phyloP scores from a whole-genome alignment of 257 asterid species.

The Gentiana dahurica region DNA sequence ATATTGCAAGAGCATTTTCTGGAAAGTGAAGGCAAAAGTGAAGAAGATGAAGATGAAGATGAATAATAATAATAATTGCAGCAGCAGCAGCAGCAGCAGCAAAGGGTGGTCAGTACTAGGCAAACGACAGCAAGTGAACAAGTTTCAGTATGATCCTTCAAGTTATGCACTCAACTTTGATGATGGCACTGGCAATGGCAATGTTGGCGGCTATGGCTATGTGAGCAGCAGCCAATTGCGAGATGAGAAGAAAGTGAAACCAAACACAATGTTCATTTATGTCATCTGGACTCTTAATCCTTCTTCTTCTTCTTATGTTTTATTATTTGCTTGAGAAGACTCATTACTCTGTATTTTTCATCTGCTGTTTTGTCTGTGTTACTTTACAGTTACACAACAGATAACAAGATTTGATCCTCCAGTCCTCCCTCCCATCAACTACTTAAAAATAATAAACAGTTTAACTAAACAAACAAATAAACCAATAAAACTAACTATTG shows the following conservation, averaged over 20 bases:
- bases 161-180: slow-evolving; percentile 74
- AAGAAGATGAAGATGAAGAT: slow-evolving; percentile 31
- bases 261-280: slow-evolving; percentile 26
- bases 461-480: no score
- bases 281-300: slow-evolving; percentile 24
- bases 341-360: no score
- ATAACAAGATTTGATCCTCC: no score
- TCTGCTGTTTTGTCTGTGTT: no score
- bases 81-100: no score
- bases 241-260: slow-evolving; percentile 6
- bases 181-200: slow-evolving; percentile 25
- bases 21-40: slow-evolving; percentile 43
- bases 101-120: slow-evolving; percentile 6
- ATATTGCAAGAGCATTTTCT: slow-evolving; percentile 27
- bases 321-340: no score
- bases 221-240: not conserved
- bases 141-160: slow-evolving; percentile 55
- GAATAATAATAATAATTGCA: not conserved
- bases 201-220: no score
- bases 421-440: no score
- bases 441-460: no score
- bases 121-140: slow-evolving; percentile 17
- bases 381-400: no score
- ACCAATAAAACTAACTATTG: no score
- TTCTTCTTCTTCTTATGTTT: not conserved